Evolutionary conservation across 352 stramenopile genomes (phyloP), one percentile per base, ranked within the genome.

Genomic region (Phytophthora tentaculata): DNA sequence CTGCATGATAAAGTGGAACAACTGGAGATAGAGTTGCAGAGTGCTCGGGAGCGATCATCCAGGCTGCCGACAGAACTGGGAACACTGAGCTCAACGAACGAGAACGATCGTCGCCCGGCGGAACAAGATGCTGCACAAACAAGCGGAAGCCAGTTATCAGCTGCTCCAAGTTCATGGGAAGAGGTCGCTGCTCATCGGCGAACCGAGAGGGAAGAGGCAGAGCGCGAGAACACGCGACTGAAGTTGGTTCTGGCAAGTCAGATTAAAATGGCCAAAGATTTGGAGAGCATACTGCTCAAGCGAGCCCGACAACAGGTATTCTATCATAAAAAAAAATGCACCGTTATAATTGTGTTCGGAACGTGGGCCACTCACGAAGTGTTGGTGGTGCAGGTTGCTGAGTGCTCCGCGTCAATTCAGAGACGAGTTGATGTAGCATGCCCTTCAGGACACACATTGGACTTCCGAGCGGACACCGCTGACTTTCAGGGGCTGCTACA

Each of bases 201-300:
- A 45, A 57, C 16, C 2, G 7, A 53, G 55, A 44, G 61, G 24
- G 57, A 69, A 24, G 17, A 67, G 29, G 54, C 72, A 14, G 64
- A 83, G 37, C 70, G 51, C 7, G 72, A 83, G 28, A 80, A 76
- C 52, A 55, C 71, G 2, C 61, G 58, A 9, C 55, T 83, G 3
- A 81, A 77, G 24, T 51, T 70, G 4, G 26, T 84, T 67, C 58
- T 89, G 5, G 65, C 77, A 45, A 73, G 76, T 32, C 81, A 87
- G 52, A 76, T 87, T 53, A 76, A 79, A 51, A 59, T 84, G 20
- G 71, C 71, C 28, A 84, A 74, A 47, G 72, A 65, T 20, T 69
- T 89, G 22, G 68, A 86, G 49, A 69, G 61, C 35, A 55, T 81
- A n/a, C 49, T 87, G 24, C 56, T 73, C 12, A 74, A 77, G 37